Conservation (phyloP, 306 rosid genomes). For the Lablab purpureus region DNA sequence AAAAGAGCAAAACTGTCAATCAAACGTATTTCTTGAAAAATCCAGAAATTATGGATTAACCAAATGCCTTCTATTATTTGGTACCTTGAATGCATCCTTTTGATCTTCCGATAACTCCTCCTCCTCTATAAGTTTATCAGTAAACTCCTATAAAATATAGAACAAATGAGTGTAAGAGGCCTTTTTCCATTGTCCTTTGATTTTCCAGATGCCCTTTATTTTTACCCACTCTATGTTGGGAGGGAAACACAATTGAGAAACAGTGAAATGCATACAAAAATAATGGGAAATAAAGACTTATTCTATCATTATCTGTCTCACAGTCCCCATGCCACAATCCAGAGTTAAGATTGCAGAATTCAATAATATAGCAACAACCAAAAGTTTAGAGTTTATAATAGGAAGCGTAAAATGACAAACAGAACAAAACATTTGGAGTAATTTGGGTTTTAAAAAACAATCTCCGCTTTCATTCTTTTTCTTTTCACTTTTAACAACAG, state of each 20-base stretch:
- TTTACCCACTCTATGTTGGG: not conserved
- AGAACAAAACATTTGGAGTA: not conserved
- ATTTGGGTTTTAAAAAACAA: not conserved
- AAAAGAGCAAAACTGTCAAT: constrained; percentile 23
- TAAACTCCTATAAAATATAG: constrained; percentile 72
- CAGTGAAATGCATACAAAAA: constrained; percentile 3
- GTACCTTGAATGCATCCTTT: constrained; percentile 82
- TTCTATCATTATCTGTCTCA: not conserved
- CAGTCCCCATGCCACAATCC: constrained; percentile 6
- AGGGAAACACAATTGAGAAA: constrained; percentile 3
- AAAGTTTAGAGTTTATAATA: constrained; percentile 2
- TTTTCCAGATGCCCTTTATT: not conserved
- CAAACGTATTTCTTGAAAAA: not conserved
- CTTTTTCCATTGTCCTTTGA: not conserved
- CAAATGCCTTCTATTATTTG: constrained; percentile 6
- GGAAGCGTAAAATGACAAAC: constrained; percentile 20
- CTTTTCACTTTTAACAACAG: not conserved
- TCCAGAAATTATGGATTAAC: not conserved
- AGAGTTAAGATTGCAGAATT: constrained; percentile 30
- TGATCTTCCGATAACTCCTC: constrained; percentile 71
- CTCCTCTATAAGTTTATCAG: constrained; percentile 71
- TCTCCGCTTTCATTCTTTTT: not conserved
- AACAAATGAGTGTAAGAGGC: constrained; percentile 26
- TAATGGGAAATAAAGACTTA: constrained; percentile 1
- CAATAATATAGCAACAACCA: not conserved